These are phyloP conservation scores for Cystobasidiopsis lactophilus DNA, from an alignment of 768 basidiomycete genomes.

Conservation along the genomic window DNA sequence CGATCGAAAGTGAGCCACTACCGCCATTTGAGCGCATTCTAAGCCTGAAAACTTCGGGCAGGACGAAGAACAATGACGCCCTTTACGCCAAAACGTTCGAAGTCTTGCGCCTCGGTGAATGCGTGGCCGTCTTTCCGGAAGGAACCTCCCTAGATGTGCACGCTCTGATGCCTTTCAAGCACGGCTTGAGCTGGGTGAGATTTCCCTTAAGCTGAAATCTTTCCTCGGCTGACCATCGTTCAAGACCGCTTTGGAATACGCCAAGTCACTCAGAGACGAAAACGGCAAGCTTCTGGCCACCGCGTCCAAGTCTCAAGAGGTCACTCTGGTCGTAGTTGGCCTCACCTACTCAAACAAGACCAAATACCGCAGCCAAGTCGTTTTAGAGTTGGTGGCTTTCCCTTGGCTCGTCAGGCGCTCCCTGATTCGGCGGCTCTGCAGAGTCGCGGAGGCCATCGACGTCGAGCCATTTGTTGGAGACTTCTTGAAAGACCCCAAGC, in stretches of 20 bases:
- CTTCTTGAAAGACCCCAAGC: conserved; percentile 44
- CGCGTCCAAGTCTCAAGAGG: conserved; percentile 9
- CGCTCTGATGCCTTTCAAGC: conserved; percentile 61
- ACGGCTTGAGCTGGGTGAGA: conserved; percentile 65
- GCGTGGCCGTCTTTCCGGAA: conserved; percentile 83
- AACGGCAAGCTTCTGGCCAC: conserved; percentile 21
- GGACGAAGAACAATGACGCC: conserved; percentile 66
- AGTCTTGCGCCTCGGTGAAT: conserved; percentile 51
- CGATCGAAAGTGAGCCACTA: too few species aligned
- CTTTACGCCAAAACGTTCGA: conserved; percentile 79
- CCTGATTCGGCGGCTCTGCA: conserved; percentile 22
- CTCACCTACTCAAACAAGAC: conserved; percentile 92
- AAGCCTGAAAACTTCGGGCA: too few species aligned
- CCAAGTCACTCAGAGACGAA: conserved; percentile 47
- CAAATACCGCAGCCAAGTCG: conserved; percentile 73
- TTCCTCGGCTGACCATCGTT: too few species aligned
- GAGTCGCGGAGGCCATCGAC: conserved; percentile 61
- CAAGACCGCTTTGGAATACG: conserved; percentile 72
- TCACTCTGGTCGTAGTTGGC: conserved; percentile 13
- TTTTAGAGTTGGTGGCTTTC: conserved; percentile 27
- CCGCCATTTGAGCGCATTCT: too few species aligned
- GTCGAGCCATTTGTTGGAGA: conserved; percentile 52
- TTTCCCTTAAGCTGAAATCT: too few species aligned
- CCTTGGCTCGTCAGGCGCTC: neutral
- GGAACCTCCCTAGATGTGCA: conserved; percentile 69